Base-by-base conservation (phyloP, 345 rosid genomes). In the Populus tremula region DNA sequence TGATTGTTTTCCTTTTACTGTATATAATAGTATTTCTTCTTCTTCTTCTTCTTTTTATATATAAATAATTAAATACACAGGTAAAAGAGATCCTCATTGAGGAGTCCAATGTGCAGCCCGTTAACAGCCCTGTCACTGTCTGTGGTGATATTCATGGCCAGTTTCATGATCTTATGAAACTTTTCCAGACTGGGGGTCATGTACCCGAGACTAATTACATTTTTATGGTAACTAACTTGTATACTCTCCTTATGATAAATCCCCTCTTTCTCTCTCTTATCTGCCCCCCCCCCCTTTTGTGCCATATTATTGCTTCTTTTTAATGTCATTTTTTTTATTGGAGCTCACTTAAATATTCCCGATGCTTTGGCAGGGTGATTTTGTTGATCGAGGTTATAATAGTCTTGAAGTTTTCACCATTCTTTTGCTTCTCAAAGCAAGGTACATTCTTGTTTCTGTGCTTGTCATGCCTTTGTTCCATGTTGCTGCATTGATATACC, bases 141-240 rank as follows among this genome's bases (percentile, higher is more conserved):
- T 94, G 98, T 77, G 98, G 99, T 84, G 99, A 96, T 81, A 96
- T 96, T 69, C 99, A 96, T 84, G 98, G 99, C 59, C 98, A 96
- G 88, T 96, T 94, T 87, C 99, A 96, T 84, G 99, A 96, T 81
- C 89, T 96, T 8, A 96, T 96, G 96, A 96, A 96, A 82, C 97
- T 96, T 89, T 96, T 96, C 77, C 97, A 92, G 85, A 94, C 99
- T 9, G 99, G 98, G 50, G 99, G 98, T 70, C 97, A 94, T 80
- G 98, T 96, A 16, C 98, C 99, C 2, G 97, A 96, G 85, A 96
- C 98, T 2, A 96, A 96, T 79, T 96, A 96, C 89, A 96, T 96
- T 62, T 96, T 96, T 82, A 96, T 92, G 97, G 99, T 91, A 39
- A 59, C 11, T 23, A 59, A 23, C 64, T n/a, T 59, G 12, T 59